Conservation (phyloP, 805 yeast genomes). For the Candida manassasensis region DNA sequence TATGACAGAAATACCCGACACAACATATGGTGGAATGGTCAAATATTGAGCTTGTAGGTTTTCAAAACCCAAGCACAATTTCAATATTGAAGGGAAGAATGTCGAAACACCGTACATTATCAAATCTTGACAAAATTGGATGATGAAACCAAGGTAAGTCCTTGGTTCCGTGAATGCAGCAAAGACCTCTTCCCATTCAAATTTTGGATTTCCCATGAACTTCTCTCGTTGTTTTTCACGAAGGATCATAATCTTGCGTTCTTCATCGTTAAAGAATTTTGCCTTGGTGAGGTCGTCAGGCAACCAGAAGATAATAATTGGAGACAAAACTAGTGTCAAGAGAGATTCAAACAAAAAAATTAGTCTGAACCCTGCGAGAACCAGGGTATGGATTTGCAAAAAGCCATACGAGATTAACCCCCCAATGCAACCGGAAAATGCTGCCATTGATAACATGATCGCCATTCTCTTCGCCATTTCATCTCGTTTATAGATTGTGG, state of each 20-base stretch:
- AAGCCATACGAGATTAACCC: conserved; percentile 50
- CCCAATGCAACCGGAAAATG: conserved; percentile 53
- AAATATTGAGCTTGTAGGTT: conserved; percentile 32
- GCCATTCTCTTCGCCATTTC: conserved; percentile 18
- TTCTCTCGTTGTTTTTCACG: conserved; percentile 33
- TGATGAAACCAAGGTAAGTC: conserved; percentile 27
- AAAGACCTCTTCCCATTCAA: conserved; percentile 25
- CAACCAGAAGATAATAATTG: conserved; percentile 26
- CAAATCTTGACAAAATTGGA: conserved; percentile 42
- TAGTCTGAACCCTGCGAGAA: conserved; percentile 47
- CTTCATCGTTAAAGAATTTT: conserved; percentile 36
- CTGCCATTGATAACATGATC: conserved; percentile 46
- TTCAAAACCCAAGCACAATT: conserved; percentile 23
- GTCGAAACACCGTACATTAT: conserved; percentile 40
- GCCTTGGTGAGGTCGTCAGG: conserved; percentile 37
- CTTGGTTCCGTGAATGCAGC: conserved; percentile 35
- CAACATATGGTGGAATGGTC: conserved; percentile 36
- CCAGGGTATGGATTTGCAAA: conserved; percentile 17
- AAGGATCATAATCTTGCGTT: conserved; percentile 28
- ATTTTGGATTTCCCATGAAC: conserved; percentile 26
- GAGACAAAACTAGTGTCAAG: conserved; percentile 35
- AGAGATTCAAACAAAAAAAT: conserved; percentile 46
- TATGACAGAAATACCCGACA: conserved; percentile 25
- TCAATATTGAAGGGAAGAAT: conserved; percentile 37
- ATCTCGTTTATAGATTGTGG: conserved; percentile 12